phyloP scores from a whole-genome alignment of 352 stramenopile species.

The Phytophthora crassamura region DNA sequence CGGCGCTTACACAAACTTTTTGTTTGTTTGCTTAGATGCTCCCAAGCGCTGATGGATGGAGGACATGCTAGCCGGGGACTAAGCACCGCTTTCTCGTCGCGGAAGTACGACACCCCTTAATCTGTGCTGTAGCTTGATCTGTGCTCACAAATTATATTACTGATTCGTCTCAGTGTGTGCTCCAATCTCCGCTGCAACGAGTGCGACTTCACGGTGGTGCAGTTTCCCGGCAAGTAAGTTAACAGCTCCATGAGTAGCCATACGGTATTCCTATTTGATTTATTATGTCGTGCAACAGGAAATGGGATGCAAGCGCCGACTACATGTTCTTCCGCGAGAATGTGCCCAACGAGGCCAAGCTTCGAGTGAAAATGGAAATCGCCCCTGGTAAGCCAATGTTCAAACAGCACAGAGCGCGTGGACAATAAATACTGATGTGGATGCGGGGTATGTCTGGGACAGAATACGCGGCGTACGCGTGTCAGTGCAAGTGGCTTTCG shows the following conservation, averaged over 20 bases:
- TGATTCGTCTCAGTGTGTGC: constrained; percentile 47
- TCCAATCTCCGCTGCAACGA: constrained; percentile 84
- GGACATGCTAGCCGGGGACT: constrained; percentile 61
- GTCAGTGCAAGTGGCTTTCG: constrained; percentile 84
- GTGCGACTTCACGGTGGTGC: constrained; percentile 82
- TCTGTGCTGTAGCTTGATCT: not conserved
- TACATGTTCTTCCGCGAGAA: constrained; percentile 91
- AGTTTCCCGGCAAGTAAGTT: constrained; percentile 74
- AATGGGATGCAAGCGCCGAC: constrained; percentile 72
- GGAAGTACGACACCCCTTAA: constrained; percentile 40
- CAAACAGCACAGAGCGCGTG: not conserved
- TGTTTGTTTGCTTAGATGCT: constrained; percentile 46
- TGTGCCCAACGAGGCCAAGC: constrained; percentile 71
- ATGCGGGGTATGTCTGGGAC: not conserved
- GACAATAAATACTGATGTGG: constrained; percentile 4
- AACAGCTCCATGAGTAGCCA: not conserved
- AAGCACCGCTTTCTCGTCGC: constrained; percentile 63
- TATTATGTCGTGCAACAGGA: constrained; percentile 35
- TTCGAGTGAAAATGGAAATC: constrained; percentile 69
- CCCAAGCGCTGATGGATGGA: constrained; percentile 59
- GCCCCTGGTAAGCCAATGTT: constrained; percentile 41
- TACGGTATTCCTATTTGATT: not conserved
- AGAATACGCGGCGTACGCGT: constrained; percentile 76
- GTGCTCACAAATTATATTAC: not conserved
- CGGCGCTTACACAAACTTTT: not conserved